Conservation (phyloP, 345 rosid species). For the Gossypium longicalyx region DNA sequence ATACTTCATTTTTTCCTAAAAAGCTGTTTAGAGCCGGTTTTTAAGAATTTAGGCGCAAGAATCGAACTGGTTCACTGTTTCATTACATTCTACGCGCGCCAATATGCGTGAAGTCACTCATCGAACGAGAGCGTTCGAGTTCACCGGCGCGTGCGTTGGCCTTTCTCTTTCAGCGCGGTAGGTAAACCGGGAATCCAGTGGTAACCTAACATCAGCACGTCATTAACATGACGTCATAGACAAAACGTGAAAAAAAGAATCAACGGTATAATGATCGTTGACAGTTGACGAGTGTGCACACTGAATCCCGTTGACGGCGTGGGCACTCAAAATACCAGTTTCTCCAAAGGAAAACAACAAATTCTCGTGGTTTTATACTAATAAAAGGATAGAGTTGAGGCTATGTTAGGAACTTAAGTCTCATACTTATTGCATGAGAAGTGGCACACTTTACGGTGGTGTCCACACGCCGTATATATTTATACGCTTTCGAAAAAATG, state of each 20-base stretch:
- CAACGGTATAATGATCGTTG: slow-evolving; percentile 6
- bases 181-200: slow-evolving; percentile 22
- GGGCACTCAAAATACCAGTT: background rate
- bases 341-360: background rate
- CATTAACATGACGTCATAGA: slow-evolving; percentile 26
- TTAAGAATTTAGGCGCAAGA: background rate
- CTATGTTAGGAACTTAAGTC: background rate
- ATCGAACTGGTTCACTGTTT: background rate
- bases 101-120: background rate
- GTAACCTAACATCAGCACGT: slow-evolving; percentile 27
- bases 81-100: background rate
- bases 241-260: background rate
- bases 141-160: slow-evolving; percentile 34
- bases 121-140: background rate
- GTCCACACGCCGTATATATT: slow-evolving; percentile 30
- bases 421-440: slow-evolving; percentile 31
- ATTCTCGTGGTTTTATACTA: too few species aligned
- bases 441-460: slow-evolving; percentile 39
- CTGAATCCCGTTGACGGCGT: background rate
- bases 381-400: background rate
- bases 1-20: too few species aligned
- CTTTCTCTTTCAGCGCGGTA: slow-evolving; percentile 39
- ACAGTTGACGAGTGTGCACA: slow-evolving; percentile 9
- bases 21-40: too few species aligned
- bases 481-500: background rate